Conservation (phyloP, 1,284 basidiomycete genomes). For the Microbotryum saponariae region DNA sequence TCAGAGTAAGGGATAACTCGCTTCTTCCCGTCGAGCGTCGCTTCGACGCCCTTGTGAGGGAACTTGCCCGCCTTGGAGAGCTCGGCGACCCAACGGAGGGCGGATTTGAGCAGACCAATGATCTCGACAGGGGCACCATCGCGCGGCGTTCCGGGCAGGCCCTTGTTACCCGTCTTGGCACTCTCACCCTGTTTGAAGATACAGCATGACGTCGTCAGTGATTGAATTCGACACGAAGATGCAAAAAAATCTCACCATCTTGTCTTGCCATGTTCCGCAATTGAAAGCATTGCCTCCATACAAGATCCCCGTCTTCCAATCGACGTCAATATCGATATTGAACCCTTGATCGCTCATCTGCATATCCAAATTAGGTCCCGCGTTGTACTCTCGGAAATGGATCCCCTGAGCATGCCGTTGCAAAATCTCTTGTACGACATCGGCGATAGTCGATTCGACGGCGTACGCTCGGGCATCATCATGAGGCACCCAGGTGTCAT, state of each 20-base stretch:
- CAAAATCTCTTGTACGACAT: conserved; percentile 90
- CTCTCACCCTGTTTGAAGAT: conserved; percentile 59
- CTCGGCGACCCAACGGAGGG: conserved; percentile 74
- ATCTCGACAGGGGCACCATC: conserved; percentile 96
- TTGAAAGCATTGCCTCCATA: conserved; percentile 71
- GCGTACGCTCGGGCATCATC: conserved; percentile 75
- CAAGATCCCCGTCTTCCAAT: conserved; percentile 88
- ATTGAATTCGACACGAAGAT: not conserved
- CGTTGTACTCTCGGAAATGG: conserved; percentile 90
- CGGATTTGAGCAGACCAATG: conserved; percentile 84
- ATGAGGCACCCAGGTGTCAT: conserved; percentile 91
- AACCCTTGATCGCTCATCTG: conserved; percentile 92
- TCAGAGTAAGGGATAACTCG: conserved; percentile 76
- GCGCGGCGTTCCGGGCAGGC: conserved; percentile 83
- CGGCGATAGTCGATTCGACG: conserved; percentile 72
- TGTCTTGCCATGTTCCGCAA: conserved; percentile 40
- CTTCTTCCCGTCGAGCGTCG: conserved; percentile 62
- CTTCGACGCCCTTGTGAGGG: conserved; percentile 82
- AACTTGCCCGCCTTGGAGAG: conserved; percentile 63
- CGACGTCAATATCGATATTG: conserved; percentile 84
- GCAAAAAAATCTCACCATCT: conserved; percentile 9
- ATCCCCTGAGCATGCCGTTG: conserved; percentile 91
- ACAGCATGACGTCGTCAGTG: not conserved
- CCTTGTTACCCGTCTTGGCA: conserved; percentile 82
- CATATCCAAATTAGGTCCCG: conserved; percentile 87